phyloP scores from a whole-genome alignment of 371 early-diverging fungal species.

The Smittium mucronatum region DNA sequence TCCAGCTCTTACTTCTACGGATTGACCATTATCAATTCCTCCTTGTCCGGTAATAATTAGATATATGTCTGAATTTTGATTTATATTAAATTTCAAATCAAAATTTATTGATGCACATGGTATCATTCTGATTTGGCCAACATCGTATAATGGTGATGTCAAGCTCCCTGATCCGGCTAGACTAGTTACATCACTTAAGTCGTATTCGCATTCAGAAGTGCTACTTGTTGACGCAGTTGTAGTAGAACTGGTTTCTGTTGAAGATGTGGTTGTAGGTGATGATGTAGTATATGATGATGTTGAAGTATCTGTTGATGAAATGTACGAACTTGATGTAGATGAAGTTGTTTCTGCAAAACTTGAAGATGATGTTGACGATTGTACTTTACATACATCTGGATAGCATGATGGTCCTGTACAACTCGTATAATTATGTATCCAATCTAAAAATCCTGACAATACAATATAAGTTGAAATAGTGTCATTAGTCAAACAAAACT shows the following conservation, averaged over 20 bases:
- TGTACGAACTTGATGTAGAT: not conserved
- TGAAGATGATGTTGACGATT: not conserved
- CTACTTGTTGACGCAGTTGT: not conserved
- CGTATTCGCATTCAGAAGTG: not conserved
- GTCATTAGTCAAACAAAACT: not conserved
- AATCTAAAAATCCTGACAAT: constrained; percentile 1
- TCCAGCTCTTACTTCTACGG: not conserved
- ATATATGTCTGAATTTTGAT: not conserved
- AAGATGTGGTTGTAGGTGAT: too few relatives aligned
- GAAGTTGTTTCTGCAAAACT: not conserved
- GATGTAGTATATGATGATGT: too few relatives aligned
- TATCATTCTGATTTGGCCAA: not conserved
- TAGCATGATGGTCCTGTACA: not conserved
- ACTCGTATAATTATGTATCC: not conserved
- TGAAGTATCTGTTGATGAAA: not conserved
- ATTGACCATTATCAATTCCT: not conserved
- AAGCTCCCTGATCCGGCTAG: not conserved
- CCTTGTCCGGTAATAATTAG: not conserved
- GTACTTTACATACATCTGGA: not conserved
- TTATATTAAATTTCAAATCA: not conserved
- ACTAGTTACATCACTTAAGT: not conserved
- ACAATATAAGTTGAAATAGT: not conserved
- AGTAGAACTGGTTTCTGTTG: too few relatives aligned
- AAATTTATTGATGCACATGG: not conserved
- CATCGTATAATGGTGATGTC: not conserved